Evolutionary conservation across 192 early-diverging fungal genomes (phyloP).

Genomic region (Gonapodya prolifera): DNA sequence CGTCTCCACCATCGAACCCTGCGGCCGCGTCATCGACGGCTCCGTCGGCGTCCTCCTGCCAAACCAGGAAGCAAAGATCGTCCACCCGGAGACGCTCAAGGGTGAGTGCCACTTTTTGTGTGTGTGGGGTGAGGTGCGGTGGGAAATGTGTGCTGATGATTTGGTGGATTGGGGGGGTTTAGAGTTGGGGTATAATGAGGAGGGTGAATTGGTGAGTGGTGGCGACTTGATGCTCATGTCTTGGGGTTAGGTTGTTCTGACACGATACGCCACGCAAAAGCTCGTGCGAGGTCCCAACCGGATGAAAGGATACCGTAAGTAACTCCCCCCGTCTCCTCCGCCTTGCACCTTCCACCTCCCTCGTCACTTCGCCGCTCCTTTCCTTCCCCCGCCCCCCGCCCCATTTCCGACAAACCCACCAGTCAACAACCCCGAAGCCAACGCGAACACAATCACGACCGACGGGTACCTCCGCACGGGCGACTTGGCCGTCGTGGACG

Average conservation of each 20-base stretch:
- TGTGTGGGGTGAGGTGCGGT: too few species aligned
- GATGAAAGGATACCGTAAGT: slow-evolving; percentile 4
- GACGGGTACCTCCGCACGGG: not conserved
- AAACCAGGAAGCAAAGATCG: not conserved
- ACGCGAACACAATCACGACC: not conserved
- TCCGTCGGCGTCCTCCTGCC: slow-evolving; percentile 1
- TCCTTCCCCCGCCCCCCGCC: not conserved
- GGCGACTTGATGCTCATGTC: too few species aligned
- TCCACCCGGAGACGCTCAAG: not conserved
- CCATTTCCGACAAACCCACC: not conserved
- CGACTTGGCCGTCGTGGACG: slow-evolving; percentile 2
- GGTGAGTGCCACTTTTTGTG: too few species aligned
- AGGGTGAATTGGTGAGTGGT: not conserved
- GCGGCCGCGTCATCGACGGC: not conserved
- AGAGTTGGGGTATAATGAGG: not conserved
- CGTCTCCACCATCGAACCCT: not conserved
- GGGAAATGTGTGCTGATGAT: too few species aligned
- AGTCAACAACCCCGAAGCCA: not conserved
- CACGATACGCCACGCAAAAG: not conserved
- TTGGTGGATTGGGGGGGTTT: too few species aligned
- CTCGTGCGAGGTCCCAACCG: slow-evolving; percentile 1
- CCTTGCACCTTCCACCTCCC: too few species aligned
- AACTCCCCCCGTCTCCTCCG: too few species aligned
- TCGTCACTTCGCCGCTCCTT: not conserved
- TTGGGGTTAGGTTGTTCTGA: not conserved